These are phyloP conservation scores for Verticillium albo-atrum DNA, from an alignment of 2,329 filamentous ascomycete species.

Conservation along the genomic window DNA sequence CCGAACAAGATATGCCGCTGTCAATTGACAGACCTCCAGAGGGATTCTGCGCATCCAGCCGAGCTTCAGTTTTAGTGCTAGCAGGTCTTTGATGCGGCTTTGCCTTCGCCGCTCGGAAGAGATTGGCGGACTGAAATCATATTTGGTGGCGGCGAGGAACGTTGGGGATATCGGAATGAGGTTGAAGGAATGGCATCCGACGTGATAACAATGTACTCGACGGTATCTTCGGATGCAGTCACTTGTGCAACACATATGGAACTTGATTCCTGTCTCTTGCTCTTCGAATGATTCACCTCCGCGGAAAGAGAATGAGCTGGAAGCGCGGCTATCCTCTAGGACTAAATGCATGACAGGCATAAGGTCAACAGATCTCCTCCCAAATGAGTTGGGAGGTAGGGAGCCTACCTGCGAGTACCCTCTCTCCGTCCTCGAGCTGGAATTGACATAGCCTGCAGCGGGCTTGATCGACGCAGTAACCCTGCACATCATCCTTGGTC, in stretches of 20 bases:
- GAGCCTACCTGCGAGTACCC: no score
- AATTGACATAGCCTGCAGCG: no score
- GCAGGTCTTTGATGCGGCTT: background rate
- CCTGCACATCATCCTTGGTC: no score
- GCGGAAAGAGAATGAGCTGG: background rate
- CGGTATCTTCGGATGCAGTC: background rate
- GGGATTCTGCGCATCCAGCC: background rate
- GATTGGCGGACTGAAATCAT: background rate
- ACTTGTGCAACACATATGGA: background rate
- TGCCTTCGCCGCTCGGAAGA: background rate
- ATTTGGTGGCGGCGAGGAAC: background rate
- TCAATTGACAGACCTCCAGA: background rate
- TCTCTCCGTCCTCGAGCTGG: no score
- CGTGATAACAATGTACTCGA: background rate
- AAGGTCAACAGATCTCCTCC: no score
- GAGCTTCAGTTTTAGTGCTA: background rate
- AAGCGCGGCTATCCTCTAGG: no score
- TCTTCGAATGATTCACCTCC: background rate
- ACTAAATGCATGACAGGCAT: no score
- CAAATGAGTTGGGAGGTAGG: no score
- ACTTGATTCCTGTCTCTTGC: background rate
- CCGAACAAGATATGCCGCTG: background rate
- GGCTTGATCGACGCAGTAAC: no score
- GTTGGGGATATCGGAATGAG: background rate
- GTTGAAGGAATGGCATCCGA: background rate